Evolutionary conservation across 257 asterid species (phyloP).

Genomic region (Dorcoceras hygrometricum): DNA sequence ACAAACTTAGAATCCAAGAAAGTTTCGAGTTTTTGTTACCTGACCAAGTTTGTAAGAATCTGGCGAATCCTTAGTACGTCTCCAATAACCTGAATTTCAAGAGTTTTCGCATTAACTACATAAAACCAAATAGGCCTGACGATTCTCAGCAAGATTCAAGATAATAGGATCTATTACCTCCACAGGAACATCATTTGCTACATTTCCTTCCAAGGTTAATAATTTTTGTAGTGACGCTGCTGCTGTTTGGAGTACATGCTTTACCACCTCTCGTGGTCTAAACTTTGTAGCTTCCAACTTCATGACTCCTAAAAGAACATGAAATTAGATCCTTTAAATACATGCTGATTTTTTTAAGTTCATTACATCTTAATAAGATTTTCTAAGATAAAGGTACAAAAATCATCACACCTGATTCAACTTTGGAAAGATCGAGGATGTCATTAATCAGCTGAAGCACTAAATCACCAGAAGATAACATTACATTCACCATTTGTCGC

Average conservation of each 20-base stretch:
- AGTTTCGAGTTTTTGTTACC: conserved; percentile 39
- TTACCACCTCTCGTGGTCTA: conserved; percentile 89
- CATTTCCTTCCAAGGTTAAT: conserved; percentile 71
- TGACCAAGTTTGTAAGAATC: conserved; percentile 83
- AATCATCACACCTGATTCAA: conserved; percentile 47
- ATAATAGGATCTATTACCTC: conserved; percentile 51
- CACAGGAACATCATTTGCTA: conserved; percentile 85
- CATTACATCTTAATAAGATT: neutral
- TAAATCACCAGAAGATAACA: conserved; percentile 55
- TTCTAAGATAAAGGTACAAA: neutral
- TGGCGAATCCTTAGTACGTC: conserved; percentile 93
- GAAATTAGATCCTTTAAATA: conserved; percentile 5
- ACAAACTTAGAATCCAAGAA: neutral
- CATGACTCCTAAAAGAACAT: conserved; percentile 65
- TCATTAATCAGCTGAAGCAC: conserved; percentile 79
- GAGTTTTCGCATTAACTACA: neutral
- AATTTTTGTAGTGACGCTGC: conserved; percentile 83
- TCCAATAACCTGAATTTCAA: conserved; percentile 60
- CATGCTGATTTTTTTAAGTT: neutral
- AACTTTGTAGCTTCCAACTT: conserved; percentile 86
- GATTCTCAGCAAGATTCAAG: neutral
- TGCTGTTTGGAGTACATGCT: conserved; percentile 88
- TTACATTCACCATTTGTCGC: conserved; percentile 47
- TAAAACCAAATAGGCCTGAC: neutral
- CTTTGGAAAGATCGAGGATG: conserved; percentile 92